Percentiles rank a stretch among this genome's conserved stretches.
These are phyloP conservation scores for Mortierella hygrophila DNA, from an alignment of 192 early-diverging fungal genomes.

Conservation along the genomic window DNA sequence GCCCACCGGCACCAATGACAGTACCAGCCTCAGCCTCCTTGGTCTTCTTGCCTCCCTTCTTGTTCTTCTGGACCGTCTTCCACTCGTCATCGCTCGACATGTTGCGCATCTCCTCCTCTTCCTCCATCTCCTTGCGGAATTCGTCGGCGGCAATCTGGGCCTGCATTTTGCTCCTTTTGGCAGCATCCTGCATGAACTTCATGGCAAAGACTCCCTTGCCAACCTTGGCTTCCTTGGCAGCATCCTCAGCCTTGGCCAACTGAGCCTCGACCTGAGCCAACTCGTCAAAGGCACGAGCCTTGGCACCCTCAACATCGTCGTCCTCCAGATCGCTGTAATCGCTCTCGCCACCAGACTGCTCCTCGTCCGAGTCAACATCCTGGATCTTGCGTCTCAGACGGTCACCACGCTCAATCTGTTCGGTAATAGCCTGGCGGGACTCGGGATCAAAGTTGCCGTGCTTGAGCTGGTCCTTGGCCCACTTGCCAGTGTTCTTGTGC, in stretches of 20 bases:
- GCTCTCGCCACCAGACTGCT: constrained; percentile 58
- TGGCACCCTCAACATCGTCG: constrained; percentile 57
- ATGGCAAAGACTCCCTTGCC: constrained; percentile 91
- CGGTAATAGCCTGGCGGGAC: constrained; percentile 83
- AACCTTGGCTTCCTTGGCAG: constrained; percentile 61
- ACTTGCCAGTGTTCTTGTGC: constrained; percentile 97
- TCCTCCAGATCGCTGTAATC: constrained; percentile 64
- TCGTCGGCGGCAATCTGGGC: constrained; percentile 58
- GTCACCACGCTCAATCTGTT: constrained; percentile 87
- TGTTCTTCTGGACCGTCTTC: constrained; percentile 40
- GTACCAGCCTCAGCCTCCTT: constrained; percentile 41
- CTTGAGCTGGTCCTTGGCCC: constrained; percentile 89
- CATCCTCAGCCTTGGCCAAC: constrained; percentile 46
- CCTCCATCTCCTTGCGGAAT: constrained; percentile 63
- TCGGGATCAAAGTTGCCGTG: constrained; percentile 69
- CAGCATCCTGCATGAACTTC: constrained; percentile 98
- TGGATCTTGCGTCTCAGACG: constrained; percentile 86
- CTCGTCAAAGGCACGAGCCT: constrained; percentile 60
- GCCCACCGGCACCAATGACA: constrained; percentile 61
- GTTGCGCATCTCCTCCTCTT: constrained; percentile 49
- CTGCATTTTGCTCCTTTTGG: constrained; percentile 67
- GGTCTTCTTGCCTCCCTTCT: constrained; percentile 36
- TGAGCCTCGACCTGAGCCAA: constrained; percentile 66
- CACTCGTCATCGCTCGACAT: constrained; percentile 50
- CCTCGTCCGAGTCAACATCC: constrained; percentile 74